A percentile compares a stretch with the other conserved stretches of the same genome.
Evolutionary conservation across 371 early-diverging fungal species (phyloP).

Genomic region (Neoconidiobolus thromboides): DNA sequence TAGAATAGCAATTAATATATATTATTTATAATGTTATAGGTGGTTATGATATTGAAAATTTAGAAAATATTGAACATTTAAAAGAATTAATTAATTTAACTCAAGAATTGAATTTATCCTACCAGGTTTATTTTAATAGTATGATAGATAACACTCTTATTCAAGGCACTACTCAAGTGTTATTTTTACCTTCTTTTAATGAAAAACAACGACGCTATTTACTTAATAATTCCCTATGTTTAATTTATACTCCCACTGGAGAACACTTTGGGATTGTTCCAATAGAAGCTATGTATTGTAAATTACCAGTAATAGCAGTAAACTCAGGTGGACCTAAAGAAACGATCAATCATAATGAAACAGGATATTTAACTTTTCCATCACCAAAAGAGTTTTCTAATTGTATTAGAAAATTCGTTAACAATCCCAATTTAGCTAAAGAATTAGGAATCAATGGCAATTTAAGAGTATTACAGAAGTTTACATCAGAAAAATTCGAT

Average conservation of each 20-base stretch:
- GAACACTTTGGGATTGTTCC: conserved; percentile 96
- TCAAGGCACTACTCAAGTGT: conserved; percentile 33
- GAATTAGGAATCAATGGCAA: conserved; percentile 9
- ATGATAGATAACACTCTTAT: conserved; percentile 6
- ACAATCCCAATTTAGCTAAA: conserved; percentile 8
- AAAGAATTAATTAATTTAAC: conserved; percentile 44
- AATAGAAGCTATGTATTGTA: conserved; percentile 84
- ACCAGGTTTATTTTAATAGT: too few relatives aligned
- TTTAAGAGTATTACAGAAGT: background rate
- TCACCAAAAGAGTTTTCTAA: conserved; percentile 38
- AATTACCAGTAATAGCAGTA: conserved; percentile 70
- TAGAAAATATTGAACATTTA: conserved; percentile 72
- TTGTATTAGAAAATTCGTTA: conserved; percentile 27
- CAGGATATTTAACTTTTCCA: conserved; percentile 54
- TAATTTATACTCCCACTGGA: conserved; percentile 80
- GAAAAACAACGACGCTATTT: conserved; percentile 59
- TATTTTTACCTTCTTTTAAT: conserved; percentile 77
- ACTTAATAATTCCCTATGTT: conserved; percentile 31
- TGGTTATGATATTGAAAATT: conserved; percentile 70
- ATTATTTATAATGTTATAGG: conserved; percentile 15
- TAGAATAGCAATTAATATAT: background rate
- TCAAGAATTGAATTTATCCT: background rate
- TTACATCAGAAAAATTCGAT: background rate
- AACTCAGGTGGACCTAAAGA: conserved; percentile 78
- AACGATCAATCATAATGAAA: conserved; percentile 44